A percentile compares a stretch with the other conserved stretches of the same genome.
Conservation (phyloP, 2,329 filamentous ascomycete species). For the Teratosphaeriaceae sp. region DNA sequence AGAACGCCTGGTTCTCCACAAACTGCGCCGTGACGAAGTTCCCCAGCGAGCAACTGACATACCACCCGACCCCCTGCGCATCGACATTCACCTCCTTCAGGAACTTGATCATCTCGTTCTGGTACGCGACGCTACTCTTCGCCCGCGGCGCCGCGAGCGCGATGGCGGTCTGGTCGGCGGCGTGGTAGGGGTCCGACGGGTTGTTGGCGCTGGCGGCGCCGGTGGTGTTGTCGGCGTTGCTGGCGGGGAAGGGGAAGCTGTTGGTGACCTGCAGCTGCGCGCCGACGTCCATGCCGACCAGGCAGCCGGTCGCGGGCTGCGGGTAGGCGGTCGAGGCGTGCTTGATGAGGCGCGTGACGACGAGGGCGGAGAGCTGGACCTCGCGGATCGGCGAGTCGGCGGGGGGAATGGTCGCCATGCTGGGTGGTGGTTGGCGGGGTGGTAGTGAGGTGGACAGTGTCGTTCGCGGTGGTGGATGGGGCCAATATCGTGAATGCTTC, state of each 20-base stretch:
- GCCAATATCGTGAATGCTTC: neutral
- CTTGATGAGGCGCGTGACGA: conserved; percentile 97
- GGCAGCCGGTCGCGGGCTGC: conserved; percentile 77
- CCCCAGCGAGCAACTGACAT: conserved; percentile 97
- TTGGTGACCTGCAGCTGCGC: conserved; percentile 85
- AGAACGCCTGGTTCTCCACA: conserved; percentile 96
- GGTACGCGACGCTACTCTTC: conserved; percentile 82
- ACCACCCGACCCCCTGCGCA: conserved; percentile 97
- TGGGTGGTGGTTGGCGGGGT: conserved; percentile 5
- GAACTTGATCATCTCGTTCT: conserved; percentile 95
- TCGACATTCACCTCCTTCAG: conserved; percentile 97
- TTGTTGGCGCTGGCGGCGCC: conserved; percentile 25
- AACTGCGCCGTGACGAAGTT: conserved; percentile 95
- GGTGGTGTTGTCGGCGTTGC: conserved; percentile 53
- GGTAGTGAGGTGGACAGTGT: conserved; percentile 5
- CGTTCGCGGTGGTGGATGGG: neutral
- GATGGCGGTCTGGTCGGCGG: conserved; percentile 61
- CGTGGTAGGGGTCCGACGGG: conserved; percentile 63
- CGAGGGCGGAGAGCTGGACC: conserved; percentile 92
- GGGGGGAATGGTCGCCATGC: conserved; percentile 21
- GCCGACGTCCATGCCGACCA: conserved; percentile 88
- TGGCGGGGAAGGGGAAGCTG: conserved; percentile 84
- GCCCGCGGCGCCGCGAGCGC: conserved; percentile 85
- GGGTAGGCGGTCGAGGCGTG: conserved; percentile 86
- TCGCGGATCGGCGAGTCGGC: conserved; percentile 51